phyloP scores from a whole-genome alignment of 1,139 yeast genomes.

The Nakaseomyces sp. region DNA sequence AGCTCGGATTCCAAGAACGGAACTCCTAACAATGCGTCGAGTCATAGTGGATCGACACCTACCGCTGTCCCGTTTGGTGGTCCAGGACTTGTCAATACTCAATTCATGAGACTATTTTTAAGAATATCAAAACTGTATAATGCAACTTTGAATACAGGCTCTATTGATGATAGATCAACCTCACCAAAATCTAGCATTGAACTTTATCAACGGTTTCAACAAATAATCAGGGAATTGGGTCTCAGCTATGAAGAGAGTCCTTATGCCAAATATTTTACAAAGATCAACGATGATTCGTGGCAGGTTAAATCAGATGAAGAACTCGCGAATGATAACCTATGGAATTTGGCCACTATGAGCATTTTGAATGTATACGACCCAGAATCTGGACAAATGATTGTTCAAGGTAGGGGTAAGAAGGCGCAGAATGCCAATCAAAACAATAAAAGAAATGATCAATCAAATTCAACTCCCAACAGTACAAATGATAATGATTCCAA shows the following conservation, averaged over 20 bases:
- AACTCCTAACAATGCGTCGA: not conserved
- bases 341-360: slow-evolving; percentile 25
- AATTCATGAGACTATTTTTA: slow-evolving; percentile 18
- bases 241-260: slow-evolving; percentile 28
- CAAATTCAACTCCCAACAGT: slow-evolving; percentile 6
- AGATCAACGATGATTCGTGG: slow-evolving; percentile 24
- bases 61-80: not conserved
- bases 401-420: slow-evolving; percentile 5
- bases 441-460: not conserved
- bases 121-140: slow-evolving; percentile 26
- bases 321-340: slow-evolving; percentile 22
- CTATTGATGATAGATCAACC: slow-evolving; percentile 24
- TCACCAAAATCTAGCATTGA: slow-evolving; percentile 30
- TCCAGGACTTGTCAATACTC: slow-evolving; percentile 9
- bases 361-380: slow-evolving; percentile 26
- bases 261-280: slow-evolving; percentile 27
- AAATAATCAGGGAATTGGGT: slow-evolving; percentile 28
- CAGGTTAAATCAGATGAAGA: slow-evolving; percentile 27
- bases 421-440: not conserved
- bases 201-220: slow-evolving; percentile 29
- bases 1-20: slow-evolving; percentile 7
- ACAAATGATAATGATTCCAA: slow-evolving; percentile 9
- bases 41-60: not conserved
- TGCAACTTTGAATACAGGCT: slow-evolving; percentile 20
- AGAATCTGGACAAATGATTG: slow-evolving; percentile 23